Evolutionary conservation across 352 stramenopile genomes (phyloP).

Genomic region (Nothophytophthora sp.): DNA sequence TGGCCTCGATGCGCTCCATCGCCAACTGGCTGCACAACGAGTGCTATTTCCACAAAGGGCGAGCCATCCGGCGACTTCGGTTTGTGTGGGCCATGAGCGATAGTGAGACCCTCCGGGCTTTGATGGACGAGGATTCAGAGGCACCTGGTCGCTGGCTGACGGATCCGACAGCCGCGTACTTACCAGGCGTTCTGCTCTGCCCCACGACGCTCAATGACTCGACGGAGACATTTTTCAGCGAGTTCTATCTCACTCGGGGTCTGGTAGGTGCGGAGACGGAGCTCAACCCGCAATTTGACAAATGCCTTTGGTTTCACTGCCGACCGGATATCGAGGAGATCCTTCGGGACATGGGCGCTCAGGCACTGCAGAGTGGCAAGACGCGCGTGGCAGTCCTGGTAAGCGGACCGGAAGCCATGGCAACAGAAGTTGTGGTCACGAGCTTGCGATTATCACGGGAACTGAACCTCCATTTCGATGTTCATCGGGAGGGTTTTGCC

Average conservation of each 20-base stretch:
- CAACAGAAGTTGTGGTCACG: slow-evolving; percentile 17
- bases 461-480: slow-evolving; percentile 36
- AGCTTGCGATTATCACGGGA: slow-evolving; percentile 16
- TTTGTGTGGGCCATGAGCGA: slow-evolving; percentile 48
- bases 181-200: slow-evolving; percentile 18
- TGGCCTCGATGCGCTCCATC: slow-evolving; percentile 35
- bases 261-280: slow-evolving; percentile 17
- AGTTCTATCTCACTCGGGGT: slow-evolving; percentile 37
- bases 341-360: slow-evolving; percentile 22
- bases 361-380: slow-evolving; percentile 8
- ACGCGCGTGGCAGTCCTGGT: slow-evolving; percentile 37
- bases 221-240: slow-evolving; percentile 29
- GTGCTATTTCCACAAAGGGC: slow-evolving; percentile 6
- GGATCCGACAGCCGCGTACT: slow-evolving; percentile 3
- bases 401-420: slow-evolving; percentile 30
- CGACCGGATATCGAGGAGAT: slow-evolving; percentile 23
- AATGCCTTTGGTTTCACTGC: slow-evolving; percentile 22
- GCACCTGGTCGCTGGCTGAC: slow-evolving; percentile 15
- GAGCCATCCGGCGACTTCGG: slow-evolving; percentile 26
- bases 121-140: slow-evolving; percentile 4
- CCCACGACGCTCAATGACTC: slow-evolving; percentile 9
- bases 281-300: slow-evolving; percentile 16
- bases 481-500: slow-evolving; percentile 26
- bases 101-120: slow-evolving; percentile 33
- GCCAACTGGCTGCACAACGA: slow-evolving; percentile 35